These are phyloP conservation scores for Nitzschia sp. DNA, from an alignment of 108 stramenopile species.

Conservation along the genomic window DNA sequence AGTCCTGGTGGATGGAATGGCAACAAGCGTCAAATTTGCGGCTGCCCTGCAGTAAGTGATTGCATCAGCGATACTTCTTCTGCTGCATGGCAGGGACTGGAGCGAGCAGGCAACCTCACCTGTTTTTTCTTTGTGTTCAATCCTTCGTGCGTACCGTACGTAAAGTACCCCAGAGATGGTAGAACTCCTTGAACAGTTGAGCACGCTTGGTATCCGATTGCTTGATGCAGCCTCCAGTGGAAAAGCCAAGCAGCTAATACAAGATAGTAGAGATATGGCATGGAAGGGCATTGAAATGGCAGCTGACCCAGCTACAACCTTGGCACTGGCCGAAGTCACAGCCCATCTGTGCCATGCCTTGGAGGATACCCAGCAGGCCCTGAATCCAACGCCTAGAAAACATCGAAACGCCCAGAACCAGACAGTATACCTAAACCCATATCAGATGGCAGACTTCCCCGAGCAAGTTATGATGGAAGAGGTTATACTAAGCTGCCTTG, in stretches of 20 bases:
- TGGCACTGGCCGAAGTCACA: slow-evolving; percentile 79
- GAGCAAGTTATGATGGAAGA: slow-evolving; percentile 38
- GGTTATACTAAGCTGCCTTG: slow-evolving; percentile 49
- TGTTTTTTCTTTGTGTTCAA: no score
- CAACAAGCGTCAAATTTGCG: slow-evolving; percentile 51
- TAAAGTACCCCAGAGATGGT: slow-evolving; percentile 69
- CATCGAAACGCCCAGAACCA: slow-evolving; percentile 30
- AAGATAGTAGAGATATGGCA: slow-evolving; percentile 45
- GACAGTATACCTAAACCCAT: slow-evolving; percentile 7
- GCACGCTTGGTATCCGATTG: slow-evolving; percentile 54
- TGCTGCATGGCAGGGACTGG: background rate
- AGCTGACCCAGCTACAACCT: slow-evolving; percentile 57
- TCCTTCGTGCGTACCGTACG: background rate
- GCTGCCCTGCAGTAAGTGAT: slow-evolving; percentile 64
- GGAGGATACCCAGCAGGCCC: slow-evolving; percentile 42
- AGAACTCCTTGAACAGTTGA: slow-evolving; percentile 53
- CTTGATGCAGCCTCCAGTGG: slow-evolving; percentile 63
- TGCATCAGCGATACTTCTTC: background rate
- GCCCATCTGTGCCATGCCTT: slow-evolving; percentile 81
- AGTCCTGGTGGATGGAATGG: slow-evolving; percentile 67
- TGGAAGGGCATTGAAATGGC: slow-evolving; percentile 60
- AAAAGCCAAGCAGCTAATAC: slow-evolving; percentile 56
- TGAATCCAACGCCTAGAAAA: slow-evolving; percentile 12
- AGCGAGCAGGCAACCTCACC: no score
- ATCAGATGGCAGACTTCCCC: slow-evolving; percentile 30